Percentiles rank a stretch among this genome's conserved stretches.
Evolutionary conservation across 345 rosid species (phyloP).

Genomic region (Populus tremula): DNA sequence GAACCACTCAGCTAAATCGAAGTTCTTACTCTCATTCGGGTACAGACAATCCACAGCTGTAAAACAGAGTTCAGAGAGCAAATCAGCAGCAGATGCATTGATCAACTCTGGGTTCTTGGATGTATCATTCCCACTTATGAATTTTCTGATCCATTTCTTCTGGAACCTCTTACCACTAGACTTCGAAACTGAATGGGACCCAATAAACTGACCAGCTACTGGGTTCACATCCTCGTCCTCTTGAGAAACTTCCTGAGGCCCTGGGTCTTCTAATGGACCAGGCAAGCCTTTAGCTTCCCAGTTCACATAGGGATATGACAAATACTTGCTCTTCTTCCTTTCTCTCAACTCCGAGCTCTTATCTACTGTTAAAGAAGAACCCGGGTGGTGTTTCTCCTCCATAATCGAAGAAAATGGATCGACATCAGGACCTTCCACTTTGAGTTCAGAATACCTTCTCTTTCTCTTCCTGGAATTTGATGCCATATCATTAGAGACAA

Average conservation of each 20-base stretch:
- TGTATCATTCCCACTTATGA: slow-evolving; percentile 36
- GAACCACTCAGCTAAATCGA: slow-evolving; percentile 60
- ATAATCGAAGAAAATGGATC: slow-evolving; percentile 9
- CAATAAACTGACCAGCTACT: slow-evolving; percentile 34
- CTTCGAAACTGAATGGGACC: slow-evolving; percentile 51
- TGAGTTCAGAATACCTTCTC: slow-evolving; percentile 16
- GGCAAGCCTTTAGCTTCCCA: slow-evolving; percentile 30
- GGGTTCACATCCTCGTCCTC: slow-evolving; percentile 19
- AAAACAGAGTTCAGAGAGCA: slow-evolving; percentile 54
- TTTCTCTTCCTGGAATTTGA: slow-evolving; percentile 37
- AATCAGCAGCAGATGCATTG: slow-evolving; percentile 44
- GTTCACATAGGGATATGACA: slow-evolving; percentile 61
- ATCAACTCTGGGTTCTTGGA: slow-evolving; percentile 41
- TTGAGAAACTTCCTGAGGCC: slow-evolving; percentile 13
- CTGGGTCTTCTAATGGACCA: slow-evolving; percentile 27
- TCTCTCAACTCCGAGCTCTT: slow-evolving; percentile 45
- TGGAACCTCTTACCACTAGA: slow-evolving; percentile 52
- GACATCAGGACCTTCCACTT: slow-evolving; percentile 26
- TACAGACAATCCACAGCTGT: slow-evolving; percentile 51
- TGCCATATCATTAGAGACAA: slow-evolving; percentile 20
- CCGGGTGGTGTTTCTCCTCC: slow-evolving; percentile 1
- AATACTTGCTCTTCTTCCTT: slow-evolving; percentile 68
- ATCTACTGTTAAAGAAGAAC: slow-evolving; percentile 14
- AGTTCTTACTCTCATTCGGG: slow-evolving; percentile 41
- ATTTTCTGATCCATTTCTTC: slow-evolving; percentile 51